Conservation (phyloP, 371 early-diverging fungal species). For the Nematocida displodere region DNA sequence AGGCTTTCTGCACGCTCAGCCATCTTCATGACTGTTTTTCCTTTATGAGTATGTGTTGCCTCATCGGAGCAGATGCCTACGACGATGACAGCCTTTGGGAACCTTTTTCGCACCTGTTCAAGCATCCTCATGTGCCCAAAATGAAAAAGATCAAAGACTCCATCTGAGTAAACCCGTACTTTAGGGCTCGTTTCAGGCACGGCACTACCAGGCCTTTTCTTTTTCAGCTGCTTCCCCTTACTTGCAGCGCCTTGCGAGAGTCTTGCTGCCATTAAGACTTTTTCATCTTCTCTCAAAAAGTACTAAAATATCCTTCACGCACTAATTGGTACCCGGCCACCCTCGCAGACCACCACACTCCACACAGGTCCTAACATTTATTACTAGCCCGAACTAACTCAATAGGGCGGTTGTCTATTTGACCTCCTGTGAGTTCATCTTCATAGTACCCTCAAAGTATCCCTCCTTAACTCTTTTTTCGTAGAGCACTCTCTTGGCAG, state of each 20-base stretch:
- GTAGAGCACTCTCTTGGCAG: slow-evolving; percentile 90
- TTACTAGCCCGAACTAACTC: too few species aligned
- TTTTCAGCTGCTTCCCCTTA: not conserved
- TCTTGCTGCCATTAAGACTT: not conserved
- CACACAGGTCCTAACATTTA: too few species aligned
- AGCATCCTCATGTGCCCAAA: slow-evolving; percentile 87
- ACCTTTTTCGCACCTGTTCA: slow-evolving; percentile 76
- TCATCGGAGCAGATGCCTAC: slow-evolving; percentile 87
- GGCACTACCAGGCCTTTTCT: not conserved
- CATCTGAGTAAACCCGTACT: slow-evolving; percentile 77
- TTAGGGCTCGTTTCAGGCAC: slow-evolving; percentile 40
- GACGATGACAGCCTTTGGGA: slow-evolving; percentile 80
- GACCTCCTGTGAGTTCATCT: slow-evolving; percentile 59
- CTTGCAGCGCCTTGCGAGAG: not conserved
- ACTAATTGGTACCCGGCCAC: too few species aligned
- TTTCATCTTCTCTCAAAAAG: not conserved
- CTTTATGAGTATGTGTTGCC: slow-evolving; percentile 80
- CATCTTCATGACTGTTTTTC: slow-evolving; percentile 85
- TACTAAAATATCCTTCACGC: too few species aligned
- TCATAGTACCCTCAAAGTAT: slow-evolving; percentile 64
- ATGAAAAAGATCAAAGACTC: slow-evolving; percentile 89
- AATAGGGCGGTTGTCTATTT: too few species aligned
- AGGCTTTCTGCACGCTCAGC: slow-evolving; percentile 84
- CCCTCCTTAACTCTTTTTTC: slow-evolving; percentile 78
- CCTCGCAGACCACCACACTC: too few species aligned